phyloP scores from a whole-genome alignment of 805 yeast species.

The Pichia ethanolica region DNA sequence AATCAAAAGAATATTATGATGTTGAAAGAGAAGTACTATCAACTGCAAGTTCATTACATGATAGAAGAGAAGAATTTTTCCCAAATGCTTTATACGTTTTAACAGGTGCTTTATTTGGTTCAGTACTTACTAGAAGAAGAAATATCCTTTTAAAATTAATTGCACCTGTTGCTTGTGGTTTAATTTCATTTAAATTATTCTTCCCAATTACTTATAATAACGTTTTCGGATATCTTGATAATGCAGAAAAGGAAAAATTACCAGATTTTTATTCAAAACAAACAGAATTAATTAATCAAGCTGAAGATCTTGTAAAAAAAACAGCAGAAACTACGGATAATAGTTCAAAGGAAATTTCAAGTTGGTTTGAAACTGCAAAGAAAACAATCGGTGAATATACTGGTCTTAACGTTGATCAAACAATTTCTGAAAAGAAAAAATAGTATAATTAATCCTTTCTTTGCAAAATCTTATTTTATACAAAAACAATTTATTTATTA shows the following conservation, averaged over 20 bases:
- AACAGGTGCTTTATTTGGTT: constrained; percentile 65
- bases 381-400: constrained; percentile 45
- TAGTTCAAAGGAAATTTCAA: constrained; percentile 32
- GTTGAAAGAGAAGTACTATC: constrained; percentile 58
- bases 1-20: constrained; percentile 42
- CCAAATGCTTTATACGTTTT: constrained; percentile 66
- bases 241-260: constrained; percentile 48
- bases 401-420: constrained; percentile 63
- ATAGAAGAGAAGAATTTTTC: constrained; percentile 57
- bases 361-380: constrained; percentile 29
- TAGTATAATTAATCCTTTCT: neutral
- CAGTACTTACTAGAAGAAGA: constrained; percentile 63
- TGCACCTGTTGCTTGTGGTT: constrained; percentile 55
- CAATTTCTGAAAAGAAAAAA: constrained; percentile 43
- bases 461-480: too few species aligned
- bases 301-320: constrained; percentile 36
- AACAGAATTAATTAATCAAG: constrained; percentile 37
- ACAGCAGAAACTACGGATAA: constrained; percentile 37
- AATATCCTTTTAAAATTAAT: constrained; percentile 45
- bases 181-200: constrained; percentile 57
- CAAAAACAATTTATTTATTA: too few species aligned
- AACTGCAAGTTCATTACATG: constrained; percentile 58
- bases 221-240: constrained; percentile 50
- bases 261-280: constrained; percentile 65
- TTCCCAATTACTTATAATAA: constrained; percentile 67